These are phyloP conservation scores for Aureoboletus auriporus DNA, from an alignment of 768 basidiomycete species.

Conservation along the genomic window DNA sequence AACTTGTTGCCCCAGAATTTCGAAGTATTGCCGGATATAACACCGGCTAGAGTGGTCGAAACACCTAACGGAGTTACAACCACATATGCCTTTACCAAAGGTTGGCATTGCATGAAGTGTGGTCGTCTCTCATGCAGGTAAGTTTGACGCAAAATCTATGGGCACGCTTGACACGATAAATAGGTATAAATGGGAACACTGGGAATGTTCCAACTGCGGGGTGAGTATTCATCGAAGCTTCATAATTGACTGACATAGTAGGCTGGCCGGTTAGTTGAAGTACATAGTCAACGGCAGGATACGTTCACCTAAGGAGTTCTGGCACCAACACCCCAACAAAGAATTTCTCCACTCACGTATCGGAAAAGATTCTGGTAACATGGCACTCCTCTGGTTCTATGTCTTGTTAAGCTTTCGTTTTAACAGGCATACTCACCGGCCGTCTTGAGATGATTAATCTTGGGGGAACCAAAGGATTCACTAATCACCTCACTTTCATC, in stretches of 20 bases:
- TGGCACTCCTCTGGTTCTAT: not conserved
- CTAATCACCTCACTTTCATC: conserved; percentile 43
- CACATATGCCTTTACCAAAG: conserved; percentile 53
- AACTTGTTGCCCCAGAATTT: conserved; percentile 29
- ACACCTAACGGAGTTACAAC: conserved; percentile 41
- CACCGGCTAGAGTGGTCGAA: conserved; percentile 32
- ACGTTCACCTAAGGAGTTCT: conserved; percentile 36
- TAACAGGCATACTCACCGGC: conserved; percentile 17
- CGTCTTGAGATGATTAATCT: conserved; percentile 17
- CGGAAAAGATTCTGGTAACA: conserved; percentile 27
- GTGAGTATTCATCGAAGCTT: conserved; percentile 33
- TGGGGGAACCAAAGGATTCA: conserved; percentile 20
- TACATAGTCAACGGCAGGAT: conserved; percentile 17
- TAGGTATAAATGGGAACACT: conserved; percentile 72
- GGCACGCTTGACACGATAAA: conserved; percentile 1
- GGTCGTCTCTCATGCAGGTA: conserved; percentile 75
- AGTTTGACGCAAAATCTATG: conserved; percentile 10
- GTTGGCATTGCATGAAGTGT: conserved; percentile 65
- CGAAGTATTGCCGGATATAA: conserved; percentile 35
- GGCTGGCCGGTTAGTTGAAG: conserved; percentile 8
- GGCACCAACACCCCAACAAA: conserved; percentile 27
- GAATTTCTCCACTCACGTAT: conserved; percentile 27
- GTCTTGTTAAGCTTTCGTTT: not conserved
- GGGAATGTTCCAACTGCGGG: conserved; percentile 62
- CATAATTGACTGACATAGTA: not conserved